phyloP scores from a whole-genome alignment of 768 basidiomycete genomes.

The Podaxis sp. region DNA sequence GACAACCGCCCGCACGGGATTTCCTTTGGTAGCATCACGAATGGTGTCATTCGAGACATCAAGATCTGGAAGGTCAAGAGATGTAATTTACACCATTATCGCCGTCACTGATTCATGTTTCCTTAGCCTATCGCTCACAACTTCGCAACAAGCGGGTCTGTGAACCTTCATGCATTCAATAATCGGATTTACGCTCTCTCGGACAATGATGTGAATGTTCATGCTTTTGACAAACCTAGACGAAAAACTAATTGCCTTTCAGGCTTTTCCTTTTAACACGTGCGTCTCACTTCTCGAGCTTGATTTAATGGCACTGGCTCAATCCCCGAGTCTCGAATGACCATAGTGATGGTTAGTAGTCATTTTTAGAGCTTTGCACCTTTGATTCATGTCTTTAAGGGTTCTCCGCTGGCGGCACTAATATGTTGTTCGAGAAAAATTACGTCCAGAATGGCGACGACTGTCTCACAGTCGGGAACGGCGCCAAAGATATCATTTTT shows the following conservation, averaged over 20 bases:
- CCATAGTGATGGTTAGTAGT: conserved; percentile 35
- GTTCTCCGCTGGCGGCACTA: conserved; percentile 56
- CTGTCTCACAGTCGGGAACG: conserved; percentile 57
- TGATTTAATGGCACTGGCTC: not conserved
- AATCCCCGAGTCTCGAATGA: not conserved
- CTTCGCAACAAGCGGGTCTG: conserved; percentile 50
- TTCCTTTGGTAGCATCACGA: conserved; percentile 51
- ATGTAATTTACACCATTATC: not conserved
- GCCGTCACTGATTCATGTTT: not conserved
- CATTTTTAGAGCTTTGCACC: not conserved
- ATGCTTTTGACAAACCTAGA: not conserved
- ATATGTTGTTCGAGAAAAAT: conserved; percentile 60
- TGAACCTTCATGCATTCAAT: conserved; percentile 51
- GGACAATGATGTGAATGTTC: conserved; percentile 32
- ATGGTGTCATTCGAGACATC: conserved; percentile 56
- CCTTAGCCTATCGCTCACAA: conserved; percentile 57
- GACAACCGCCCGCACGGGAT: conserved; percentile 56
- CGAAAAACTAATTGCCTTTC: not conserved
- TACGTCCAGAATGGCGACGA: conserved; percentile 61
- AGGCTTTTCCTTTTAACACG: conserved; percentile 66
- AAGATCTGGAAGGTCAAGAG: conserved; percentile 50
- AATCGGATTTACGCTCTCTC: conserved; percentile 57
- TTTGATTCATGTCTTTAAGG: conserved; percentile 23
- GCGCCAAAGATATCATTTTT: conserved; percentile 55
- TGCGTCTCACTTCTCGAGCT: conserved; percentile 26